These are phyloP conservation scores for Paspalum notatum DNA, from an alignment of 176 grass and related monocot species.

Conservation along the genomic window DNA sequence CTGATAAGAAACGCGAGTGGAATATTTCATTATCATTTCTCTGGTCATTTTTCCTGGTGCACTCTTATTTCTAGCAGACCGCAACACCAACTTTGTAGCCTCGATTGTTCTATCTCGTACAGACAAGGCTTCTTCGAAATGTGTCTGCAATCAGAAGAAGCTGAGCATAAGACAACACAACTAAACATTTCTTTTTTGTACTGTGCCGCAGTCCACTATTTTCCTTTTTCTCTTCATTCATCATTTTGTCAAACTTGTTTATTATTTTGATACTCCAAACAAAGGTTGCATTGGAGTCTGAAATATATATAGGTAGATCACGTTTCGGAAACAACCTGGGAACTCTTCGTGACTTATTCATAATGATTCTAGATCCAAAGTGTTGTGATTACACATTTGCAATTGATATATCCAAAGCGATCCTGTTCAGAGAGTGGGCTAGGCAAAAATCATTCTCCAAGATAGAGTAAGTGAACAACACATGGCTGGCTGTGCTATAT, in stretches of 20 bases:
- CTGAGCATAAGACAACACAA: slow-evolving; percentile 38
- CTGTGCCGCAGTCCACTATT: background rate
- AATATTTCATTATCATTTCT: slow-evolving; percentile 92
- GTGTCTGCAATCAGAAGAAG: slow-evolving; percentile 63
- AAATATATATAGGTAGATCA: slow-evolving; percentile 10
- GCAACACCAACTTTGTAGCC: slow-evolving; percentile 72
- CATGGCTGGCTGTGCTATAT: slow-evolving; percentile 1
- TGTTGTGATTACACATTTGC: background rate
- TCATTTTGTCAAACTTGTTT: background rate
- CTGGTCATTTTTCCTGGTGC: slow-evolving; percentile 81
- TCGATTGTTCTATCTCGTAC: slow-evolving; percentile 70
- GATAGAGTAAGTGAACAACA: background rate
- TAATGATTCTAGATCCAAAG: background rate
- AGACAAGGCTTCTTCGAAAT: slow-evolving; percentile 95
- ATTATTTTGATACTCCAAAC: slow-evolving; percentile 10
- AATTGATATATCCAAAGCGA: background rate
- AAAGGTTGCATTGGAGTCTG: slow-evolving; percentile 5
- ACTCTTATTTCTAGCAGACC: slow-evolving; percentile 71
- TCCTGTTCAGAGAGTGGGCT: background rate
- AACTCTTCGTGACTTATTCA: background rate
- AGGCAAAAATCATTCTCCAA: slow-evolving; percentile 23
- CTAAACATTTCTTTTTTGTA: background rate
- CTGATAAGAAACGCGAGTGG: slow-evolving; percentile 85
- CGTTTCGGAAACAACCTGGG: background rate
- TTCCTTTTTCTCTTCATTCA: background rate